These are phyloP conservation scores for Petunia axillaris DNA, from an alignment of 257 asterid species.

Conservation along the genomic window DNA sequence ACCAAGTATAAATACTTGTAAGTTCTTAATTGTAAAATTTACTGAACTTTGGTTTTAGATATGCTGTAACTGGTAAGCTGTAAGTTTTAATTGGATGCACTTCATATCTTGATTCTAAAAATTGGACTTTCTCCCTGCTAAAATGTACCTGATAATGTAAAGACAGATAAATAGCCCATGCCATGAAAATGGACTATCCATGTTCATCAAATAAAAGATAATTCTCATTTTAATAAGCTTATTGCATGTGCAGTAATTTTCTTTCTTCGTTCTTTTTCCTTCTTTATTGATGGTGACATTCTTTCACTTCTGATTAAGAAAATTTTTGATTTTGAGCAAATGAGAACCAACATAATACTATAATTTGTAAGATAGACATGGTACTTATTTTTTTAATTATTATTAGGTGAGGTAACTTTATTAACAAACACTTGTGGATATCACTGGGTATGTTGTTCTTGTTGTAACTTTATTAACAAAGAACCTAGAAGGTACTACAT, in stretches of 20 bases:
- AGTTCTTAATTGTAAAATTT: background rate
- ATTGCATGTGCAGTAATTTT: background rate
- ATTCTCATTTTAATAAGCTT: background rate
- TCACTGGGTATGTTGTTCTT: no score
- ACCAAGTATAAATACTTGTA: background rate
- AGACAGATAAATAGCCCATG: background rate
- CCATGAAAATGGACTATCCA: background rate
- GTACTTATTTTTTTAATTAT: background rate
- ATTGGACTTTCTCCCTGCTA: background rate
- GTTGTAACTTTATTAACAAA: no score
- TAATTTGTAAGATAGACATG: conserved; percentile 9
- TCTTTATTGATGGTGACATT: background rate
- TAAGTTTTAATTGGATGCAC: background rate
- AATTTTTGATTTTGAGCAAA: background rate
- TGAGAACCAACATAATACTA: conserved; percentile 23
- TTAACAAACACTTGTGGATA: no score
- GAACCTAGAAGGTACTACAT: no score
- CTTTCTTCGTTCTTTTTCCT: conserved; percentile 25
- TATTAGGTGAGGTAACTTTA: no score
- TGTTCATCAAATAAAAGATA: conserved; percentile 10
- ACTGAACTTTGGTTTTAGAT: background rate
- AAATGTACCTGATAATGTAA: conserved; percentile 7
- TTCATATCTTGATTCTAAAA: background rate
- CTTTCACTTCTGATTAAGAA: conserved; percentile 2
- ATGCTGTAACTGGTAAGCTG: background rate